Evolutionary conservation across 768 basidiomycete species (phyloP).

Genomic region (Galerina sulciceps): DNA sequence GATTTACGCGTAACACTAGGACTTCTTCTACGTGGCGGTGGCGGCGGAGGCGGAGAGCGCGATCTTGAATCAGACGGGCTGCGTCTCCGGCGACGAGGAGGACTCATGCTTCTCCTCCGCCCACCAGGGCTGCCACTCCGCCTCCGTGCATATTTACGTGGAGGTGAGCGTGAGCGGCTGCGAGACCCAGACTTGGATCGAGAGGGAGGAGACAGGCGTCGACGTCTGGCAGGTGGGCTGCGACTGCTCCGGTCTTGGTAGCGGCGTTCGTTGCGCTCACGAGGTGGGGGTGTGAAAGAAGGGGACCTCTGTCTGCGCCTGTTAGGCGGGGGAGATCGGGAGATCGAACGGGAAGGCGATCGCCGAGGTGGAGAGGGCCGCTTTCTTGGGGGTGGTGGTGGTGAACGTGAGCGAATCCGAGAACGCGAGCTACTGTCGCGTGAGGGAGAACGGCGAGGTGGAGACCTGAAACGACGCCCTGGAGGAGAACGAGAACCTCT

Average conservation of each 20-base stretch:
- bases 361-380: conserved; percentile 38
- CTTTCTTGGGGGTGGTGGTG: conserved; percentile 14
- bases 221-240: conserved; percentile 53
- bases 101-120: conserved; percentile 37
- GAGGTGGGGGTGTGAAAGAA: conserved; percentile 44
- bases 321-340: conserved; percentile 38
- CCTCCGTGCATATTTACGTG: conserved; percentile 44
- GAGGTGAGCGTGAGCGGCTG: conserved; percentile 48
- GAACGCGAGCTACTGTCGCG: conserved; percentile 23
- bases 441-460: conserved; percentile 37
- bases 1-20: conserved; percentile 25
- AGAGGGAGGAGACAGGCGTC: conserved; percentile 43
- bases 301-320: conserved; percentile 29
- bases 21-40: conserved; percentile 33
- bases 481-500: conserved; percentile 43
- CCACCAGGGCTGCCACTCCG: conserved; percentile 41
- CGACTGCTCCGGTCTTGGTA: conserved; percentile 46
- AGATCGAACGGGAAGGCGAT: conserved; percentile 54
- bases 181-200: conserved; percentile 28
- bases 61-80: conserved; percentile 34
- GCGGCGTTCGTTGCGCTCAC: conserved; percentile 35
- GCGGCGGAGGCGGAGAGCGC: conserved; percentile 33
- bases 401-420: conserved; percentile 30
- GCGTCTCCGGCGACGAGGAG: conserved; percentile 27
- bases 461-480: conserved; percentile 26